These are phyloP conservation scores for Symbiodinium natans DNA, from an alignment of 73 alveolate genomes.

Conservation along the genomic window DNA sequence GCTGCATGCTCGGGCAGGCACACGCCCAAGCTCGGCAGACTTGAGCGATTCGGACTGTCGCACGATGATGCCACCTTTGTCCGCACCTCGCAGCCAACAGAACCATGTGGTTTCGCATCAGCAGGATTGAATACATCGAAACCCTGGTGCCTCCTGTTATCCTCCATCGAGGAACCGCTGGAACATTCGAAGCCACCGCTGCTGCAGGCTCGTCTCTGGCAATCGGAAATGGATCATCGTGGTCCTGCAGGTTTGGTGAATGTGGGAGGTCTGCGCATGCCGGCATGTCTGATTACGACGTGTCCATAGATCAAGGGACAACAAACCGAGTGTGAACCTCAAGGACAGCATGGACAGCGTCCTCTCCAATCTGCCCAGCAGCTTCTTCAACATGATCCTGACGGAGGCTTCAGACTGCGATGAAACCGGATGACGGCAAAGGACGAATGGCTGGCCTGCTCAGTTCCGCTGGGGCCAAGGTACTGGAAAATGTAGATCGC, in stretches of 20 bases:
- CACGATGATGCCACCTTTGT: constrained; percentile 73
- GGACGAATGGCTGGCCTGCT: too few relatives aligned
- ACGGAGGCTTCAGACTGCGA: neutral
- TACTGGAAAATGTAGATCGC: neutral
- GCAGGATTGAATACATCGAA: neutral
- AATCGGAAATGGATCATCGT: neutral
- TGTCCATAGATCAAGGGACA: too few relatives aligned
- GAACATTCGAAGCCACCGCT: neutral
- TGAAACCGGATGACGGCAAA: too few relatives aligned
- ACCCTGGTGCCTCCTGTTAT: constrained; percentile 24
- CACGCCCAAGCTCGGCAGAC: constrained; percentile 57
- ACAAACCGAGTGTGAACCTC: too few relatives aligned
- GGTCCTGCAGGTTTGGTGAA: neutral
- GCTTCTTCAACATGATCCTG: neutral
- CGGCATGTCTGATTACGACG: too few relatives aligned
- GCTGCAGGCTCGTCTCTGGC: neutral
- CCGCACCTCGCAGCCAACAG: neutral
- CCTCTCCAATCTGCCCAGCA: neutral
- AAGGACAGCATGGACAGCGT: too few relatives aligned
- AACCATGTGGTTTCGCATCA: neutral
- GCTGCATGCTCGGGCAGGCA: neutral
- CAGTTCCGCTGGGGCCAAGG: constrained; percentile 11
- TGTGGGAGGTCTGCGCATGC: too few relatives aligned
- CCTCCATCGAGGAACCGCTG: constrained; percentile 42
- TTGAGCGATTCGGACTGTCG: constrained; percentile 41